Evolutionary conservation across 768 basidiomycete genomes (phyloP), one percentile per base, ranked within the genome.

Genomic region (Gloeopeniophorella convolvens): DNA sequence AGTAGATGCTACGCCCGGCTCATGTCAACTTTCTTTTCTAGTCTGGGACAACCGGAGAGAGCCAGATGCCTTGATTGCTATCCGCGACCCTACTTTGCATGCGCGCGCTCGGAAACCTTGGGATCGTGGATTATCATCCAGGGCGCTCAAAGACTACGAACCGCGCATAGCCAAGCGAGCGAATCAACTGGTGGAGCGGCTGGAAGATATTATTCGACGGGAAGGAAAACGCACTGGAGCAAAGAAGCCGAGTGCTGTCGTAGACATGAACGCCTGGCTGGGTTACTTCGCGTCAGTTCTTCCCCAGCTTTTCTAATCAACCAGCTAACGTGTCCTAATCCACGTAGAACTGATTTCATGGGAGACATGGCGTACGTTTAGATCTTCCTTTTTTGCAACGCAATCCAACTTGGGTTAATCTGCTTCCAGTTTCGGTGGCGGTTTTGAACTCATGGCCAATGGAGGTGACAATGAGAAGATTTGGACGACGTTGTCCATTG

Each of bases 1-100:
- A n/a, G n/a, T n/a, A n/a, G n/a, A n/a, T n/a, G n/a, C n/a, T n/a
- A n/a, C 42, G 68, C 63, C 24, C 27, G 8, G n/a, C n/a, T n/a
- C n/a, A 0, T 11, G 12, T 48, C 3, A 15, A 15, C 8, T 15
- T 24, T 8, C 30, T 24, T n/a, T 48, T 13, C 45, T n/a, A 80
- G 77, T 73, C 57, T 79, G 75, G 76, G 76, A 77, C 42, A 72
- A 73, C 1, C 70, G 75, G 5, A n/a, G n/a, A n/a, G n/a, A n/a
- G n/a, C 23, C 33, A 15, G 61, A 72, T 51, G 69, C 72, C 18
- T 65, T 60, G 52, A 68, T 72, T 47, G 65, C 65, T 18, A 54
- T 72, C 16, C 60, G 69, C 32, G 65, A 74, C 53, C 69, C 69
- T 44, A 59, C 63, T 1, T 70, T 75, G 30, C 78, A 80, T 51